These are phyloP conservation scores for Datura wrightii DNA, from an alignment of 257 asterid species.

Conservation along the genomic window DNA sequence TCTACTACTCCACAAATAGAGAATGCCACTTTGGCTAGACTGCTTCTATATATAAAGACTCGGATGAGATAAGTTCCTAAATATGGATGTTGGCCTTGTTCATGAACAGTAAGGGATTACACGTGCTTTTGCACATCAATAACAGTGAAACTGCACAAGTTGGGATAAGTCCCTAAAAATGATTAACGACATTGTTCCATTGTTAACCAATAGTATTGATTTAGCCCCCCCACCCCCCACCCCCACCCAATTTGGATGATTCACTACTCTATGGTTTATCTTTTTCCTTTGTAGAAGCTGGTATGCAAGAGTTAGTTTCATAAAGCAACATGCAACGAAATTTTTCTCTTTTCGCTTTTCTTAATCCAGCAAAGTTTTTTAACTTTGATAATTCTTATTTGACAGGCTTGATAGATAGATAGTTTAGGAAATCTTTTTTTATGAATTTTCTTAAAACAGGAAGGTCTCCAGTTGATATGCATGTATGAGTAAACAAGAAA, in stretches of 20 bases:
- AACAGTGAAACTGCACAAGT: slow-evolving; percentile 6
- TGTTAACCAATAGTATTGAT: background rate
- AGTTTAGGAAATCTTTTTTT: background rate
- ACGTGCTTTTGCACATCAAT: background rate
- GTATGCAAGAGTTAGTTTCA: slow-evolving; percentile 13
- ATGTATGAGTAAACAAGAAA: background rate
- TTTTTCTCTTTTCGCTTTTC: background rate
- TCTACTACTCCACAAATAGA: background rate
- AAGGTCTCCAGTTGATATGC: slow-evolving; percentile 12
- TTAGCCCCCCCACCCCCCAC: background rate
- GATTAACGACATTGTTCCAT: slow-evolving; percentile 3
- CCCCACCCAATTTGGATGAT: background rate
- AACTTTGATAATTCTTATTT: slow-evolving; percentile 4
- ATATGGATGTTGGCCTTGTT: background rate
- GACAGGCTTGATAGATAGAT: background rate
- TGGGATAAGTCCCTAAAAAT: slow-evolving; percentile 4
- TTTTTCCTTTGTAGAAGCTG: slow-evolving; percentile 5
- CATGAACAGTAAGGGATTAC: background rate
- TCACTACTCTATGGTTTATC: background rate
- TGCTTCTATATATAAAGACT: slow-evolving; percentile 19
- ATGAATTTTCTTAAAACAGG: background rate
- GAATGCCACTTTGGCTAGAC: slow-evolving; percentile 1
- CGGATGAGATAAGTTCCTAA: slow-evolving; percentile 8
- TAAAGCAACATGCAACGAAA: background rate
- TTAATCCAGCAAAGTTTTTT: background rate